These are phyloP conservation scores for Amniculicola lignicola DNA, from an alignment of 495 filamentous ascomycete genomes.

Conservation along the genomic window DNA sequence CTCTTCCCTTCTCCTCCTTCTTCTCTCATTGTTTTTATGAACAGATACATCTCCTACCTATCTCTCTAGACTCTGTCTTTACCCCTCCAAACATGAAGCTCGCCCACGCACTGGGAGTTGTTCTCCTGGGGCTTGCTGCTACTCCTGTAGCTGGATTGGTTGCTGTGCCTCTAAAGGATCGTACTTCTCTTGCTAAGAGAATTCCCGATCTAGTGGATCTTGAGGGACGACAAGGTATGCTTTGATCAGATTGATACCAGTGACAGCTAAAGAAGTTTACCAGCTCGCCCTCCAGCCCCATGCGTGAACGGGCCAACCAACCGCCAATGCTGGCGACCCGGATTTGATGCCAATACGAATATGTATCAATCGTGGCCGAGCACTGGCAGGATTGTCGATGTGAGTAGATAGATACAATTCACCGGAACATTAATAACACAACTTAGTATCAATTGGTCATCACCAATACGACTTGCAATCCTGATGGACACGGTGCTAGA, in stretches of 20 bases:
- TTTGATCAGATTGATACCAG: no score
- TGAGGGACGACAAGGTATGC: constrained; percentile 12
- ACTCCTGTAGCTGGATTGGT: constrained; percentile 5
- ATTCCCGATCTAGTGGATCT: not conserved
- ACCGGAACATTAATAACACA: not conserved
- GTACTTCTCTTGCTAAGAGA: not conserved
- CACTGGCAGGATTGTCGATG: constrained; percentile 22
- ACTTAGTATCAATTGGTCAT: constrained; percentile 23
- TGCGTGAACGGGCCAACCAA: constrained; percentile 30
- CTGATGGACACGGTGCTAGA: constrained; percentile 24
- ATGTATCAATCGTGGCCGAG: constrained; percentile 33
- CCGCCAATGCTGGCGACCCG: constrained; percentile 30
- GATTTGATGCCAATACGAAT: constrained; percentile 29
- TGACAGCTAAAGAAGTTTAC: no score
- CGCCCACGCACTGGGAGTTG: constrained; percentile 10
- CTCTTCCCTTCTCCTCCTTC: not conserved
- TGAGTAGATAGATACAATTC: constrained; percentile 4
- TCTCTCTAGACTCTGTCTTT: not conserved
- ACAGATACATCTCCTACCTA: not conserved
- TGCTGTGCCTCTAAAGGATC: not conserved
- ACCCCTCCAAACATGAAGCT: constrained; percentile 14
- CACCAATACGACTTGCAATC: constrained; percentile 36
- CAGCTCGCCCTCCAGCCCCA: not conserved
- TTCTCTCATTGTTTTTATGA: constrained; percentile 2
- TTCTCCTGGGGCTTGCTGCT: constrained; percentile 14